Base-by-base conservation (phyloP, 2,329 filamentous ascomycete species). In the Sclerotinia subarctica region DNA sequence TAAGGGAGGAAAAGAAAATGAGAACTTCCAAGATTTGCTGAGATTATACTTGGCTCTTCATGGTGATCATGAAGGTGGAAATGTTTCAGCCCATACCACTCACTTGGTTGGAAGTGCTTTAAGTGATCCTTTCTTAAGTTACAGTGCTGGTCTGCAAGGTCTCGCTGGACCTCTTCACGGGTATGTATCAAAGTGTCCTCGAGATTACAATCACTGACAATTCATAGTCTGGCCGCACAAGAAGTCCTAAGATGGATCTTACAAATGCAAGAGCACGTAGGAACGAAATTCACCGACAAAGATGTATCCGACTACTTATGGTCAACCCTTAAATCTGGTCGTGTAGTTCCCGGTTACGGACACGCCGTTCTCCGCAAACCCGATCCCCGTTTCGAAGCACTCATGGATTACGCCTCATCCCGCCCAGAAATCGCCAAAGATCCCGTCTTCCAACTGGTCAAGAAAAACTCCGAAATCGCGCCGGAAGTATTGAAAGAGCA, bases 61-160 rank as follows among this genome's bases (percentile, higher is more conserved):
- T 81, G 95, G 95, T 71, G 95, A 99, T 80, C 95, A 99, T 82
- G 95, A 99, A 81, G 95, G 95, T 70, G 95, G 95, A 69, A 99
- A 99, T 75, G 95, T 99, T 71, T 97, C 94, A 51, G 95, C 95
- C 0, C 95, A 99, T 79, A 83, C 95, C 38, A 98, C 95, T 10
- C 95, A 99, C 80, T 84, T 99, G 51, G 95, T 99, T 67, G 95
- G 95, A 64, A 96, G 92, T 74, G 95, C 95, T 26, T 88, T 99
- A 68, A 95, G 91, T 76, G 95, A 98, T 76, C 93, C 94, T 6
- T 98, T 95, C 86, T 86, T 99, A 72, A 95, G 92, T 77, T 98
- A 98, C 84, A 95, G 92, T 74, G 95, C 95, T 68, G 95, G 95
- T 79, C 88, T 99, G 6, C 92, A 97, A 78, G 95, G 95, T 78